Percentiles rank a stretch among this genome's conserved stretches.
phyloP scores from a whole-genome alignment of 768 basidiomycete species.

The Mrakia blollopis region DNA sequence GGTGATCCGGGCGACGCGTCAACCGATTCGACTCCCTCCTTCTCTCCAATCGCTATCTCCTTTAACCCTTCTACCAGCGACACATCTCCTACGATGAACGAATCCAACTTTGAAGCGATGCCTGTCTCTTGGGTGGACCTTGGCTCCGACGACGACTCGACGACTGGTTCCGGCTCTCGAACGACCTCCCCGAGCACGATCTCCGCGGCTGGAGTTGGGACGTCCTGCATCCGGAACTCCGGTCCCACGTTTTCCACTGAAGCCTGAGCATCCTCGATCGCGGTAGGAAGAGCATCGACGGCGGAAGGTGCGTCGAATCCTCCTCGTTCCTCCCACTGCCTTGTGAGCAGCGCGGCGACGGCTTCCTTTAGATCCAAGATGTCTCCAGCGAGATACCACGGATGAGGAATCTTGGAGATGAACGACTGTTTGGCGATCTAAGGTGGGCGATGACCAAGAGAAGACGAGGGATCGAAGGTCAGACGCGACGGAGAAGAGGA shows the following conservation, averaged over 20 bases:
- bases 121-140: neutral
- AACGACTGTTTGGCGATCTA: constrained; percentile 71
- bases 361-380: constrained; percentile 28
- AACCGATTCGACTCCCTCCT: neutral
- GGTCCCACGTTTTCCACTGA: neutral
- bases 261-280: neutral
- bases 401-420: constrained; percentile 60
- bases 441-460: too few relatives aligned
- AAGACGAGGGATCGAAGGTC: too few relatives aligned
- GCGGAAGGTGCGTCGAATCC: constrained; percentile 1
- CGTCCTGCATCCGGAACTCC: neutral
- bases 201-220: neutral
- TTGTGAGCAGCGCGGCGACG: neutral
- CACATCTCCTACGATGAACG: neutral
- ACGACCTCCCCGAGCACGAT: neutral
- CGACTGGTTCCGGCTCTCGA: neutral
- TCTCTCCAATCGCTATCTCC: neutral
- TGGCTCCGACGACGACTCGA: neutral
- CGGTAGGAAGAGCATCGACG: neutral
- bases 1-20: neutral
- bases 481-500: too few relatives aligned
- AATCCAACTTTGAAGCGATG: neutral
- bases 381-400: constrained; percentile 44
- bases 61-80: neutral
- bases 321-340: constrained; percentile 4